phyloP scores from a whole-genome alignment of 805 yeast genomes.

The Sugiyamaella americana region DNA sequence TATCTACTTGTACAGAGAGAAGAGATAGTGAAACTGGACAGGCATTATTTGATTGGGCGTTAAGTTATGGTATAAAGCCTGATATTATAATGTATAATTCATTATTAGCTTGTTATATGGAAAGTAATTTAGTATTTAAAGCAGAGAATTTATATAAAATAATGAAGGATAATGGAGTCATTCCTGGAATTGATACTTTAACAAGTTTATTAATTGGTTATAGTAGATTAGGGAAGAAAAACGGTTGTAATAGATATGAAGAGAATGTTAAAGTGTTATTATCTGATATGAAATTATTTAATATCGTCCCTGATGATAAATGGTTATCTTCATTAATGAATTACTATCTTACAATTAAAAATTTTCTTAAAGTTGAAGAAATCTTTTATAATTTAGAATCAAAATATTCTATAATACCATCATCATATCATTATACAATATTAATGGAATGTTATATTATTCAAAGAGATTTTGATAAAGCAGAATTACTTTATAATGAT shows the following conservation, averaged over 20 bases:
- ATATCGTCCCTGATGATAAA: conserved; percentile 25
- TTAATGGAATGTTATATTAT: conserved; percentile 20
- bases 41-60: conserved; percentile 26
- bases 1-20: conserved; percentile 27
- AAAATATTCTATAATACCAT: conserved; percentile 6
- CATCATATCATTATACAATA: conserved; percentile 24
- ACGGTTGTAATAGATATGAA: background rate
- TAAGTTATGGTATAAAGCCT: conserved; percentile 18
- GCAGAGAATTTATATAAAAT: conserved; percentile 32
- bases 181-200: conserved; percentile 21
- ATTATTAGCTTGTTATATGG: conserved; percentile 29
- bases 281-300: conserved; percentile 24
- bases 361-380: conserved; percentile 33
- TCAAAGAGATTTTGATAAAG: conserved; percentile 12
- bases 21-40: conserved; percentile 26
- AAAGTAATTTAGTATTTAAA: conserved; percentile 26
- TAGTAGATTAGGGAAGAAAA: conserved; percentile 12
- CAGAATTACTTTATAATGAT: conserved; percentile 13
- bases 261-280: conserved; percentile 18
- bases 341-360: conserved; percentile 32
- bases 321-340: conserved; percentile 30
- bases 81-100: conserved; percentile 29
- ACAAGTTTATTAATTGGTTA: conserved; percentile 23
- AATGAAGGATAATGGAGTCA: background rate
- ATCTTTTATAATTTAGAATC: conserved; percentile 25